Conservation (phyloP, 495 filamentous ascomycete species). For the Neurospora tetraspora region DNA sequence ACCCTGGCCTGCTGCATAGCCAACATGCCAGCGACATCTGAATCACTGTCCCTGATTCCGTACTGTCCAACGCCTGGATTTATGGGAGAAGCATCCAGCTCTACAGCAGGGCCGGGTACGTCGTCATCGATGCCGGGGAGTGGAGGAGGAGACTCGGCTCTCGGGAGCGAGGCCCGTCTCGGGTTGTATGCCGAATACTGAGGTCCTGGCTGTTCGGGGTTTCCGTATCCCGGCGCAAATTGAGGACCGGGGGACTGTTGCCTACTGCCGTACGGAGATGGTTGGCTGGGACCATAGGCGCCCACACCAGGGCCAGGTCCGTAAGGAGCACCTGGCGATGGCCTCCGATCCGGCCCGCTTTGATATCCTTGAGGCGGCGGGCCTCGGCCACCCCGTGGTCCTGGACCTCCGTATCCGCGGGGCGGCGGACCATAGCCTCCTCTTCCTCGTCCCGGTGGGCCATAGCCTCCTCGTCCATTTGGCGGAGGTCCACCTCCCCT, state of each 20-base stretch:
- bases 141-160: constrained; percentile 55
- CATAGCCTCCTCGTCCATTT: constrained; percentile 29
- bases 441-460: constrained; percentile 31
- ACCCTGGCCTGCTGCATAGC: constrained; percentile 51
- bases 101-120: constrained; percentile 61
- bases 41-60: constrained; percentile 54
- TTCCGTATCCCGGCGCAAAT: constrained; percentile 29
- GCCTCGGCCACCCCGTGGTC: constrained; percentile 42
- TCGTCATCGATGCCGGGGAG: constrained; percentile 43
- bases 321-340: constrained; percentile 37
- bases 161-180: constrained; percentile 30
- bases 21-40: constrained; percentile 57
- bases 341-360: constrained; percentile 28
- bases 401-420: constrained; percentile 46
- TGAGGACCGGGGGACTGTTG: constrained; percentile 20
- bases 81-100: constrained; percentile 66
- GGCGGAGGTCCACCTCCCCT: constrained; percentile 29
- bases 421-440: constrained; percentile 40
- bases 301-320: constrained; percentile 23
- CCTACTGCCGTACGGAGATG: constrained; percentile 5
- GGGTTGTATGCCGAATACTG: constrained; percentile 36
- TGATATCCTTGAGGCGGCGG: constrained; percentile 45
- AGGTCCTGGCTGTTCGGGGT: constrained; percentile 18
- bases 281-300: constrained; percentile 13
- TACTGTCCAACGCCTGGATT: constrained; percentile 42